A percentile compares a stretch with the other conserved stretches of the same genome.
phyloP scores from a whole-genome alignment of 1,284 basidiomycete species.

The Mycosarcoma maydis region DNA sequence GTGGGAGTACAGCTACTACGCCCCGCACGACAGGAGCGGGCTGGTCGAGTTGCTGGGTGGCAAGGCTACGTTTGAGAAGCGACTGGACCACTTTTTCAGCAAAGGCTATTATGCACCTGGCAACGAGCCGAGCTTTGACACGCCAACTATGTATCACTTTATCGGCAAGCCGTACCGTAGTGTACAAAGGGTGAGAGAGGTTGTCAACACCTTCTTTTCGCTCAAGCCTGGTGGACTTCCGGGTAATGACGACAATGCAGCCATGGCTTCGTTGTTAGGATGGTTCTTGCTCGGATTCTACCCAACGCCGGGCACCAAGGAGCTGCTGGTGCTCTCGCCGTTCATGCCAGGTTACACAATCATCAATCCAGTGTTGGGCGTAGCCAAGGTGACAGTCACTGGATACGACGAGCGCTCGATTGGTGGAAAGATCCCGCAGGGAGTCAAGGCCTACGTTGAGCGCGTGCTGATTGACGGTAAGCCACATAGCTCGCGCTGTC shows the following conservation, averaged over 20 bases:
- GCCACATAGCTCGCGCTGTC: slow-evolving; percentile 31
- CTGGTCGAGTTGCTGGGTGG: slow-evolving; percentile 53
- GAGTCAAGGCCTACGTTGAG: slow-evolving; percentile 37
- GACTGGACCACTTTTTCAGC: slow-evolving; percentile 57
- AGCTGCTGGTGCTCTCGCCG: slow-evolving; percentile 55
- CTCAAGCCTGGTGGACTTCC: slow-evolving; percentile 41
- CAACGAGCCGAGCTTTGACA: slow-evolving; percentile 59
- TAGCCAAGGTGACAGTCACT: slow-evolving; percentile 38
- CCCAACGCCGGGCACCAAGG: slow-evolving; percentile 70
- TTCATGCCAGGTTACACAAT: slow-evolving; percentile 55
- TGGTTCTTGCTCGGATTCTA: slow-evolving; percentile 74
- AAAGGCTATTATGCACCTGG: slow-evolving; percentile 51
- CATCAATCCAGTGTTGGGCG: slow-evolving; percentile 49
- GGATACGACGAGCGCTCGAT: slow-evolving; percentile 44
- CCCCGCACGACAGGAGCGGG: slow-evolving; percentile 55
- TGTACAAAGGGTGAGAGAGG: slow-evolving; percentile 37
- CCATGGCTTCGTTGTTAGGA: slow-evolving; percentile 76
- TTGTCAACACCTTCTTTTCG: slow-evolving; percentile 52
- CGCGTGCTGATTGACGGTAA: slow-evolving; percentile 40
- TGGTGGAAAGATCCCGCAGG: slow-evolving; percentile 20
- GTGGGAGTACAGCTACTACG: slow-evolving; percentile 58
- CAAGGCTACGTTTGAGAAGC: slow-evolving; percentile 42
- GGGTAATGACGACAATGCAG: slow-evolving; percentile 73
- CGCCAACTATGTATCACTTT: slow-evolving; percentile 51
- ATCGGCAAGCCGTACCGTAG: slow-evolving; percentile 42